A percentile compares a stretch with the other conserved stretches of the same genome.
phyloP scores from a whole-genome alignment of 1,284 basidiomycete genomes.

The Irpex sp. region DNA sequence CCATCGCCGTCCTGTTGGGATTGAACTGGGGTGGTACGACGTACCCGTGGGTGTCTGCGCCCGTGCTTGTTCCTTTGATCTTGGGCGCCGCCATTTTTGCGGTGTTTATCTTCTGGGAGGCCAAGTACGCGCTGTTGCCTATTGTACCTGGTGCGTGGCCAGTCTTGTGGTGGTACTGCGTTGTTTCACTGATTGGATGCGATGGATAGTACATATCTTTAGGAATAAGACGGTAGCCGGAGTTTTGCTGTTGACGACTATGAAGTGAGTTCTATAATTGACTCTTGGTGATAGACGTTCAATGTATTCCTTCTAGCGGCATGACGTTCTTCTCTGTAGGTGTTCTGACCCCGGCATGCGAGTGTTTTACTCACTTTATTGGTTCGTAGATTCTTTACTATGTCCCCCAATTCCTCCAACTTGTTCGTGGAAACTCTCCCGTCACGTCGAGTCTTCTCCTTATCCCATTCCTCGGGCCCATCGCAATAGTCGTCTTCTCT shows the following conservation, averaged over 20 bases:
- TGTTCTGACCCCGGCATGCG: not conserved
- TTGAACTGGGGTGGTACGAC: slow-evolving; percentile 29
- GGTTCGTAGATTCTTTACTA: slow-evolving; percentile 22
- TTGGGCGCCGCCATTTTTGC: slow-evolving; percentile 31
- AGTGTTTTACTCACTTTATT: not conserved
- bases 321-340: slow-evolving; percentile 13
- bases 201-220: slow-evolving; percentile 33
- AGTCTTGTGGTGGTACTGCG: not conserved
- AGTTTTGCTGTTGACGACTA: slow-evolving; percentile 31
- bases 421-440: slow-evolving; percentile 37
- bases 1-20: slow-evolving; percentile 32
- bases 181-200: not conserved
- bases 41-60: slow-evolving; percentile 32
- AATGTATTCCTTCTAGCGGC: slow-evolving; percentile 1
- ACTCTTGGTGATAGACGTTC: too few relatives aligned
- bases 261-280: slow-evolving; percentile 24
- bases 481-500: slow-evolving; percentile 32
- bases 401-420: slow-evolving; percentile 42
- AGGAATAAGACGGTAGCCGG: slow-evolving; percentile 39
- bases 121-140: slow-evolving; percentile 34
- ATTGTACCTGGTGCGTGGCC: slow-evolving; percentile 24
- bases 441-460: slow-evolving; percentile 36
- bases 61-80: slow-evolving; percentile 35
- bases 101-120: slow-evolving; percentile 38
- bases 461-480: slow-evolving; percentile 11